Percentiles rank a stretch among this genome's conserved stretches.
phyloP scores from a whole-genome alignment of 306 rosid species.

The Parietaria judaica region DNA sequence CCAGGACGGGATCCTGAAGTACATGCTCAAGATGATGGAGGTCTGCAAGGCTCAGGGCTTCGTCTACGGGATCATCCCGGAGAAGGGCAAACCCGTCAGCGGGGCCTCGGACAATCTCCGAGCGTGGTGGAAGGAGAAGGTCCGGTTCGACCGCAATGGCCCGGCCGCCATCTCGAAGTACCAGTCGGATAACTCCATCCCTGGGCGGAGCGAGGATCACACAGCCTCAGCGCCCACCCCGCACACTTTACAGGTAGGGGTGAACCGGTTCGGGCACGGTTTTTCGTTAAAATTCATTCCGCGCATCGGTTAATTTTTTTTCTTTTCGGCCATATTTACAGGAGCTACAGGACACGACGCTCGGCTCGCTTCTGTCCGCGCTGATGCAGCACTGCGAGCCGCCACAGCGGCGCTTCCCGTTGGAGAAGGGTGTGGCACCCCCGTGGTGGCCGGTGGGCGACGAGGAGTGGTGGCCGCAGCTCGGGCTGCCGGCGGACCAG shows the following conservation, averaged over 20 bases:
- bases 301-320: too few relatives aligned
- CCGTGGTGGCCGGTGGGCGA: conserved; percentile 81
- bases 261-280: too few relatives aligned
- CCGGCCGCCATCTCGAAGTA: conserved; percentile 55
- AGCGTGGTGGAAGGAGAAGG: conserved; percentile 80
- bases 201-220: conserved; percentile 29
- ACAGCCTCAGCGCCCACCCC: conserved; percentile 24
- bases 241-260: conserved; percentile 19
- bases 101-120: conserved; percentile 78
- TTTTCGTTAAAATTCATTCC: too few relatives aligned
- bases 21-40: conserved; percentile 78
- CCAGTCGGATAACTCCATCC: conserved; percentile 33
- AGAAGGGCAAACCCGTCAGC: conserved; percentile 50
- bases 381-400: conserved; percentile 70
- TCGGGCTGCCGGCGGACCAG: conserved; percentile 29
- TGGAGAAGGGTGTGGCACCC: conserved; percentile 55
- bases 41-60: conserved; percentile 57
- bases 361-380: conserved; percentile 51
- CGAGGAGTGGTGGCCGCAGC: conserved; percentile 53
- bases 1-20: conserved; percentile 53
- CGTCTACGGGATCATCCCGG: conserved; percentile 70
- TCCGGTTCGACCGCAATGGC: conserved; percentile 52
- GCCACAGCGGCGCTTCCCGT: conserved; percentile 53
- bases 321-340: not conserved
- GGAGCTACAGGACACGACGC: conserved; percentile 54